Conservation (phyloP, 2,329 filamentous ascomycete species). For the Zymoseptoria crescenta region DNA sequence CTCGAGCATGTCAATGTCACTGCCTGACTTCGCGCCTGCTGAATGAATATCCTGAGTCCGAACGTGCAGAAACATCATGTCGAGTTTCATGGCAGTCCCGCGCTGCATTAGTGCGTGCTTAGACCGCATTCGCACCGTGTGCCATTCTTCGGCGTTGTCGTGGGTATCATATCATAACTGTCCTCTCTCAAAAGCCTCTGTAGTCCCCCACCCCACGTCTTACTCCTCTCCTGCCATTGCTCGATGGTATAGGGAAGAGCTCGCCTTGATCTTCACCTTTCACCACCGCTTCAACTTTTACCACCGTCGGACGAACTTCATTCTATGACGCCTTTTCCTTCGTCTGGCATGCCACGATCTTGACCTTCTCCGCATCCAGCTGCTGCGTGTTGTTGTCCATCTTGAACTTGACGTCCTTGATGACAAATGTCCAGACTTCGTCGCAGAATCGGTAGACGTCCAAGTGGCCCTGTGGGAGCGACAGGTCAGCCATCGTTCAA, state of each 20-base stretch:
- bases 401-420: slow-evolving; percentile 99
- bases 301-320: neutral
- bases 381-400: slow-evolving; percentile 63
- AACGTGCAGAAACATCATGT: neutral
- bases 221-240: neutral
- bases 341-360: slow-evolving; percentile 90
- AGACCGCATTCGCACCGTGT: neutral
- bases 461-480: slow-evolving; percentile 65
- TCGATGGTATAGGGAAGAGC: neutral
- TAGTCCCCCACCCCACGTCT: neutral
- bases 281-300: neutral
- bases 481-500: neutral
- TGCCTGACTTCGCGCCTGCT: neutral
- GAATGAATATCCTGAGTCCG: neutral
- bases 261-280: neutral
- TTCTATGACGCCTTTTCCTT: slow-evolving; percentile 62
- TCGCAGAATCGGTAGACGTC: slow-evolving; percentile 99
- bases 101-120: neutral
- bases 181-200: neutral
- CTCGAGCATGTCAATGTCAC: neutral
- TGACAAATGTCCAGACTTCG: slow-evolving; percentile 98
- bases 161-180: neutral
- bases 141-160: neutral
- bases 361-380: slow-evolving; percentile 82
- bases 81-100: neutral